Base-by-base conservation (phyloP, 140 eudicot species). In the Ambrosia hybrid region DNA sequence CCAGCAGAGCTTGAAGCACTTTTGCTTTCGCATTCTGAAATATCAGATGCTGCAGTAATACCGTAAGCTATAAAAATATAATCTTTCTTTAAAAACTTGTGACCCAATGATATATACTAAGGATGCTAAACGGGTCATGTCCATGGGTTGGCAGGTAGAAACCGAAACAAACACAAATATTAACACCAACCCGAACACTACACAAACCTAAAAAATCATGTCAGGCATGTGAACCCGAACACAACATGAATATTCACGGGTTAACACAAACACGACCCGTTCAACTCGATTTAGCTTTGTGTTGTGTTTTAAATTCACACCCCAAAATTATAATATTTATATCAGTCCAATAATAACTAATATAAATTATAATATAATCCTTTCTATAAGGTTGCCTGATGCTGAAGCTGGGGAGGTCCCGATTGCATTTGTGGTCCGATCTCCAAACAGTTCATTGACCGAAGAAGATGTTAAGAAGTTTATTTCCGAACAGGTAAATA, bases 321-420 rank as follows among this genome's bases (percentile, higher is more conserved):
- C 53, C 53, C 14, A 1, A 46, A 1, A 7, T 53, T 33, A 63
- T 21, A 55, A 36, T 21, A 45, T 64, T 53, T 68, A 60, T 55
- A 2, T 33, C 48, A 2, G 2, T 43, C 9, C 2, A 8, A 43
- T 43, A 43, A 43, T 43, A 9, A 43, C 2, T 43, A 43, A 2
- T 2, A 43, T 10, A 17, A 45, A 43, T 0, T 2, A 43, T 10
- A 17, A 45, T 17, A 5, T 79, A 15, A 34, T 70, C 21, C 13
- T 65, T 51, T 33, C 5, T 33, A 48, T 9, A 49, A 92, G 98
- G 57, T 87, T 76, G 76, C 97, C 96, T 10, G 96, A 93, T 84
- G 88, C 83, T 41, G 98, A 90, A 82, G 98, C 98, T 68, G 98
- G 96, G 6, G 94, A 90, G 81, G 98, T 89, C 76, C 96, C 96